Evolutionary conservation across 306 rosid species (phyloP), one percentile per base, ranked within the genome.

Genomic region (Cucurbita maxima): DNA sequence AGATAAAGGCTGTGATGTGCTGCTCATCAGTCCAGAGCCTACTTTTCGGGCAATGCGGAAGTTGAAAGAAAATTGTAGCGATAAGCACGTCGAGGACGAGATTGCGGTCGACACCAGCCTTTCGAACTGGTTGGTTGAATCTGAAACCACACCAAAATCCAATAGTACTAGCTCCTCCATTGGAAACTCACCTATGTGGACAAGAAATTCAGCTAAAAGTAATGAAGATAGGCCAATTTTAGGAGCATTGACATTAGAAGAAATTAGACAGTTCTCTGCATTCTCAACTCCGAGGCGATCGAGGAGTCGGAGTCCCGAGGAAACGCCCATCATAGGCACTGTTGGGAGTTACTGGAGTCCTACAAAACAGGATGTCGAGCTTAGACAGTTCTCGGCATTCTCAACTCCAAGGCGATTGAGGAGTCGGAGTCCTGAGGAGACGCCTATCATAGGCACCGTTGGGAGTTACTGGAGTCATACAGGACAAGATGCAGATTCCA

Each of bases 321-420:
- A 88, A 7, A 79, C 80, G 4, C 86, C 87, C 6, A 77, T 86
- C 51, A 81, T 87, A 30, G 98, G 92, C 5, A 83, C 90, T 41
- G 92, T 93, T 62, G 93, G 96, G 64, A 90, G 96, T 80, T 92
- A 85, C 72, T 90, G 94, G 97, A 86, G 64, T 79, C 88, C 77
- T 51, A 84, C 87, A 10, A 81, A 79, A 15, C 89, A 84, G 82
- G 50, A 19, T 77, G 73, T 30, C 71, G 79, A 84, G 80, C 86
- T 81, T 6, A 85, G 41, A 38, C 82, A 71, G 79, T 76, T 44
- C 76, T 82, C 88, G 6, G 53, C 67, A 57, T 75, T 77, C n/a
- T 54, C 81, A 14, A 61, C 87, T 50, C 79, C 89, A 19, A 83
- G 71, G 76, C 58, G 70, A 74, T 60, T 72, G 13, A 82, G 45